Base-by-base conservation (phyloP, 192 early-diverging fungal genomes). In the Umbelopsis isabellina region DNA sequence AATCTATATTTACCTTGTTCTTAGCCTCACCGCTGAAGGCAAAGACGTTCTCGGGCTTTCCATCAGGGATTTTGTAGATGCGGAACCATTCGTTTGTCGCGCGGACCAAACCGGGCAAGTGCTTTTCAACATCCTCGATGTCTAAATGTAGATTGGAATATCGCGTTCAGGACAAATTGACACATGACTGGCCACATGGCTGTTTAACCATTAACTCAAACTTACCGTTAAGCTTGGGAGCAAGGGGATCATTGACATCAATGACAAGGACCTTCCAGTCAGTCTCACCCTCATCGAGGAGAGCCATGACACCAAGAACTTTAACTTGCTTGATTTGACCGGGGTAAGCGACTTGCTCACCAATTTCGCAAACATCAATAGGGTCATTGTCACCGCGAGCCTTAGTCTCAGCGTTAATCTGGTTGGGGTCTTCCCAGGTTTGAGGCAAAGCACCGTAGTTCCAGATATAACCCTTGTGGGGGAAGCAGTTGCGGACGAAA, bases 41-140 rank as follows among this genome's bases (percentile, higher is more conserved):
- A 86, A 99, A 98, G 86, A 94, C 91, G 91, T 99, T 99, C 86
- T 97, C 96, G 68, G 94, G 95, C 90, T 98, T 98, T 75, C 96
- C 97, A 88, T 99, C 97, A 66, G 97, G 97, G 79, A 98, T 98
- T 87, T 99, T 98, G 93, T 99, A 98, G 86, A 97, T 97, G 80
- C 96, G 92, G 96, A 99, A 99, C 97, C 97, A 99, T 84, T 98
- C 97, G 84, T 97, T 96, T 52, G 95, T 97, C 46, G 97, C 97
- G 64, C 94, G 91, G 66, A 99, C 82, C 35, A 98, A 87, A 65
- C 97, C 97, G 51, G 97, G 97, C 74, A 97, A 86, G 85, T 96
- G 94, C 73, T 90, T 93, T 87, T 98, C 95, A 78, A 99, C 95
- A 82, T 99, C 97, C 82, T 98, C 97, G 82, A 99, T 93, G 79